Base-by-base conservation (phyloP, 1,284 basidiomycete species). In the Heterobasidion annosum region DNA sequence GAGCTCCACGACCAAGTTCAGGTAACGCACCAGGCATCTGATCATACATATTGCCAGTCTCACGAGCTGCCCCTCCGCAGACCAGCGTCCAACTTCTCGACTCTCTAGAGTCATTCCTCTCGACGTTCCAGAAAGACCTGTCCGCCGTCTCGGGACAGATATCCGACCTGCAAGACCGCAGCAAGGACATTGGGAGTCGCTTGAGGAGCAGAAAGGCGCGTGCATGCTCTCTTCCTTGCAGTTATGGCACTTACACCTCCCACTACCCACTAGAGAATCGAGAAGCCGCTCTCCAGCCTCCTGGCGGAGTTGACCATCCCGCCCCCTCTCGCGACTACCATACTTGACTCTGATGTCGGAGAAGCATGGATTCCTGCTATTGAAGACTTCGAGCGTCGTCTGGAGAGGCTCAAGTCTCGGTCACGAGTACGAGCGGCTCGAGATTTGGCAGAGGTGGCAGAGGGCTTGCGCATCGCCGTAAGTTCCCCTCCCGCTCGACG, bases 111-210 rank as follows among this genome's bases (percentile, higher is more conserved):
- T 77, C 82, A 1, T 98, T 98, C 68, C 78, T 98, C 9, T 93
- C 93, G 1, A 96, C 92, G 0, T 99, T 99, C 64, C 94, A 98
- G 69, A 87, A 81, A 61, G 95, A 99, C 69, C 77, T 99, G 5
- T 89, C 90, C 3, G 85, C 88, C 1, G 94, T 98, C 4, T 98
- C 96, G 2, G 90, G 92, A 0, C 95, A 99, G 66, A 97, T 99
- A 65, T 88, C 91, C 0, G 90, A 96, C 60, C 77, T 99, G 25
- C 96, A 99, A 67, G 79, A 83, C 57, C 81, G 92, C 42, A 95
- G 91, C 64, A 88, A 91, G 59, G 85, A 88, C 49, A 96, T 99
- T 50, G 95, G 98, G 60, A 82, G 81, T 57, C 81, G 88, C 56
- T 76, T 98, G 52, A 90, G 87, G 67, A 89, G 85, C 49, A 79